Evolutionary conservation across 2,329 filamentous ascomycete genomes (phyloP).

Genomic region (Diplocarpon mali): DNA sequence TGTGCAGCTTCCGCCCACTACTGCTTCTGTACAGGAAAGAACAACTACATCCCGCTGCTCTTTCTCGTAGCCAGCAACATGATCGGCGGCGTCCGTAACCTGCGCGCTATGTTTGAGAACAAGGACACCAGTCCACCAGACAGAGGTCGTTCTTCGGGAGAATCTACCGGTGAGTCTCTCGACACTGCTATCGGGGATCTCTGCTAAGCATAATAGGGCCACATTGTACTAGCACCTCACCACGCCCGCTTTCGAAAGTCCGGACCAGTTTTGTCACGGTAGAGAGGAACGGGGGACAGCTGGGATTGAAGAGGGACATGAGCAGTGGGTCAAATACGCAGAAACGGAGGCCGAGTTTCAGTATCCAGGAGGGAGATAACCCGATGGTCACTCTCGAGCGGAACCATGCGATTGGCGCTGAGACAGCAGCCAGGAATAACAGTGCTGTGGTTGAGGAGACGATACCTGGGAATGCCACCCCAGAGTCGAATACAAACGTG

Average conservation of each 20-base stretch:
- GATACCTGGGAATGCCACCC: conserved; percentile 23
- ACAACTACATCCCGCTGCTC: background rate
- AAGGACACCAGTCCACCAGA: conserved; percentile 44
- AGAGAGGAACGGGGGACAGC: conserved; percentile 38
- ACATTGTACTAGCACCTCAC: conserved; percentile 32
- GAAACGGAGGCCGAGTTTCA: conserved; percentile 23
- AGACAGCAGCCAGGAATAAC: conserved; percentile 19
- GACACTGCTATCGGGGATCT: conserved; percentile 5
- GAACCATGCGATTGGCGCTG: conserved; percentile 17
- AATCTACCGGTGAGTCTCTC: conserved; percentile 32
- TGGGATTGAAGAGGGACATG: conserved; percentile 31
- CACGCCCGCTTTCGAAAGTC: conserved; percentile 62
- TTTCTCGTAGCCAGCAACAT: background rate
- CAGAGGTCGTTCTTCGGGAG: conserved; percentile 57
- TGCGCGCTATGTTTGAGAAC: conserved; percentile 66
- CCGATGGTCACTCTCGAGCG: conserved; percentile 17
- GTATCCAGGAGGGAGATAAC: conserved; percentile 20
- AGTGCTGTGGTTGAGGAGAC: conserved; percentile 18
- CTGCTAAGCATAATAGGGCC: conserved; percentile 15
- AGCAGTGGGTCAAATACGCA: conserved; percentile 22
- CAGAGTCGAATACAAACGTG: conserved; percentile 21
- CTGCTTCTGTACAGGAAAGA: background rate
- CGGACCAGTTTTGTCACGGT: conserved; percentile 66
- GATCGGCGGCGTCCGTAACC: conserved; percentile 39
- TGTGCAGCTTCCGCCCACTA: background rate